phyloP scores from a whole-genome alignment of 2,329 filamentous ascomycete genomes.

The Botryosphaeria dothidea region DNA sequence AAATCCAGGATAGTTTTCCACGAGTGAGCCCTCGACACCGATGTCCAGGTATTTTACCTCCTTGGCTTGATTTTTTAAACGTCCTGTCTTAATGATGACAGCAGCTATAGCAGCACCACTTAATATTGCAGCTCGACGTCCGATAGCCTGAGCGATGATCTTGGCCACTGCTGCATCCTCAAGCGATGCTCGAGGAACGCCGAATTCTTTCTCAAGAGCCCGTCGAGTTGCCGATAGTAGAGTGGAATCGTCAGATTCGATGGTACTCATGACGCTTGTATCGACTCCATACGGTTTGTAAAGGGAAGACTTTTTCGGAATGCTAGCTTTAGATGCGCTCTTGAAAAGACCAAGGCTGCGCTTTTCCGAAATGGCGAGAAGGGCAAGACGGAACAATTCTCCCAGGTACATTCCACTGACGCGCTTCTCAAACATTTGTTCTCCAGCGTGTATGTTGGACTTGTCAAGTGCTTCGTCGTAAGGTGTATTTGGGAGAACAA shows the following conservation, averaged over 20 bases:
- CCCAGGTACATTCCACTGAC: constrained; percentile 98
- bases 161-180: constrained; percentile 90
- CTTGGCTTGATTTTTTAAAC: constrained; percentile 48
- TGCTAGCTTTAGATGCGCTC: constrained; percentile 65
- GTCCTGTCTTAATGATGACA: constrained; percentile 77
- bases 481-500: constrained; percentile 78
- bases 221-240: constrained; percentile 73
- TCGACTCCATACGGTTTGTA: constrained; percentile 86
- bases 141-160: constrained; percentile 77
- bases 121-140: constrained; percentile 82
- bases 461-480: constrained; percentile 53
- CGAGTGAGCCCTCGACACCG: constrained; percentile 89
- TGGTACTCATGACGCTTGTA: constrained; percentile 83
- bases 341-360: constrained; percentile 68
- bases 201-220: constrained; percentile 73
- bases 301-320: constrained; percentile 66
- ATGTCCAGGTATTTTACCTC: constrained; percentile 77
- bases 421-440: constrained; percentile 92
- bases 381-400: constrained; percentile 79
- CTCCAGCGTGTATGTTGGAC: constrained; percentile 46
- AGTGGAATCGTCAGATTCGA: constrained; percentile 75
- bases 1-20: constrained; percentile 95
- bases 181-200: constrained; percentile 72
- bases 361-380: constrained; percentile 72
- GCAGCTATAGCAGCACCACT: constrained; percentile 88